Evolutionary conservation across 2,329 filamentous ascomycete species (phyloP), one percentile per base, ranked within the genome.

Genomic region (Colletotrichum falcatum): DNA sequence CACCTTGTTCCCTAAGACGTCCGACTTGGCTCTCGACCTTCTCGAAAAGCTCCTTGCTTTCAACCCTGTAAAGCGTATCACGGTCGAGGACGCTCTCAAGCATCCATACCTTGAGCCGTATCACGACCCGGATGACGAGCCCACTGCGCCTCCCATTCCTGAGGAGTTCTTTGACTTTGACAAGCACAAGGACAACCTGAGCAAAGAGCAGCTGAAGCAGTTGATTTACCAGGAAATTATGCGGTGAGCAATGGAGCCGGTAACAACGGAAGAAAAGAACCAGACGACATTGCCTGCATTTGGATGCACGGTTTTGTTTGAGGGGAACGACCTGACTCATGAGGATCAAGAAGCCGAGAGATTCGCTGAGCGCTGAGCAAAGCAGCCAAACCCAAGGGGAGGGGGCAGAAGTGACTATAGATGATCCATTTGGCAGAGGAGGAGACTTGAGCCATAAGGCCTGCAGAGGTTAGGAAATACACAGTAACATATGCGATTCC

Each of bases 141-240:
- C 96, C 60, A 98, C 94, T 16, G 96, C 96, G 23, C 93, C 95
- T 53, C 95, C 96, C 28, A 99, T 99, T 78, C 96, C 96, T 28
- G 95, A 98, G 81, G 95, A 97, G 81, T 99, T 99, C 87, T 99
- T 99, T 81, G 96, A 99, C 83, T 99, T 99, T 82, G 96, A 99
- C 84, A 98, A 98, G 89, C 97, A 98, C 88, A 99, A 99, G 90
- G 96, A 99, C 82, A 96, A 92, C 78, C 84, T 99, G 79, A 98
- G 93, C 86, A 99, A 99, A 85, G 96, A 99, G 85, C 94, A 99
- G 84, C 84, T 99, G 81, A 98, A 98, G 87, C 89, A 96, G 79
- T 87, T 99, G 80, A 99, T 99, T 83, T 99, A 95, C 84, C 91
- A 98, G 81, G 96, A 99, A 85, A 98, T 98, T 78, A 98, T 90